These are phyloP conservation scores for Fusarium sp. DNA, from an alignment of 2,329 filamentous ascomycete species.

Conservation along the genomic window DNA sequence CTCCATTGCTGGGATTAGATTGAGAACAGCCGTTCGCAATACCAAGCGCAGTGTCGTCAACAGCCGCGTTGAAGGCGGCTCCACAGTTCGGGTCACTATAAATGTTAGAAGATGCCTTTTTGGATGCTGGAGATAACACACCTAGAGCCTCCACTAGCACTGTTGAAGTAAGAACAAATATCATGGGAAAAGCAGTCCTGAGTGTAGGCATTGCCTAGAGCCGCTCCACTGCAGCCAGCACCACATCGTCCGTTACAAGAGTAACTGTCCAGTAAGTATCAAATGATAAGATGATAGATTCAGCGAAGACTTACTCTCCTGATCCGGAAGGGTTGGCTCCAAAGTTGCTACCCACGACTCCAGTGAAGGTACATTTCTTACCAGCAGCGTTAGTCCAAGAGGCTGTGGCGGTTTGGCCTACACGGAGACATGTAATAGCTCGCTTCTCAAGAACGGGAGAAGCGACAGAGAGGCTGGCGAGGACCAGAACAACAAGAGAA, in stretches of 20 bases:
- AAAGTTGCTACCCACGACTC: slow-evolving; percentile 60
- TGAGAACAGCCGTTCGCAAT: slow-evolving; percentile 49
- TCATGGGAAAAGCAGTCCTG: slow-evolving; percentile 64
- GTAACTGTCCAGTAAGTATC: slow-evolving; percentile 50
- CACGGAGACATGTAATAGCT: slow-evolving; percentile 36
- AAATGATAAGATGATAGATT: accelerated
- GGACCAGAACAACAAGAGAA: slow-evolving; percentile 13
- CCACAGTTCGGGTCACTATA: slow-evolving; percentile 61
- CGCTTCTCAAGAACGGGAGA: slow-evolving; percentile 32
- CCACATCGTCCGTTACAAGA: slow-evolving; percentile 62
- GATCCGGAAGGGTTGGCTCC: slow-evolving; percentile 53
- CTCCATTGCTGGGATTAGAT: slow-evolving; percentile 48
- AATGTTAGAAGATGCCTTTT: background rate
- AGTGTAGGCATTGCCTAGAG: slow-evolving; percentile 60
- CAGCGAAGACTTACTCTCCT: slow-evolving; percentile 54
- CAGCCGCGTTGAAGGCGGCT: slow-evolving; percentile 54
- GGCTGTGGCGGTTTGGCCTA: slow-evolving; percentile 54
- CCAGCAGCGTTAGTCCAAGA: slow-evolving; percentile 58
- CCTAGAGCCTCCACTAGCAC: slow-evolving; percentile 59
- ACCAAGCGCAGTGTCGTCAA: slow-evolving; percentile 57
- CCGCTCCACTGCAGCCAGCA: slow-evolving; percentile 56
- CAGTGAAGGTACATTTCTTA: slow-evolving; percentile 56
- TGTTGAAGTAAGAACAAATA: slow-evolving; percentile 63
- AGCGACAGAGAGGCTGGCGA: slow-evolving; percentile 17
- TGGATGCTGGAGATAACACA: slow-evolving; percentile 20